Conservation (phyloP, 2,329 filamentous ascomycete species). For the Pyricularia pennisetigena region DNA sequence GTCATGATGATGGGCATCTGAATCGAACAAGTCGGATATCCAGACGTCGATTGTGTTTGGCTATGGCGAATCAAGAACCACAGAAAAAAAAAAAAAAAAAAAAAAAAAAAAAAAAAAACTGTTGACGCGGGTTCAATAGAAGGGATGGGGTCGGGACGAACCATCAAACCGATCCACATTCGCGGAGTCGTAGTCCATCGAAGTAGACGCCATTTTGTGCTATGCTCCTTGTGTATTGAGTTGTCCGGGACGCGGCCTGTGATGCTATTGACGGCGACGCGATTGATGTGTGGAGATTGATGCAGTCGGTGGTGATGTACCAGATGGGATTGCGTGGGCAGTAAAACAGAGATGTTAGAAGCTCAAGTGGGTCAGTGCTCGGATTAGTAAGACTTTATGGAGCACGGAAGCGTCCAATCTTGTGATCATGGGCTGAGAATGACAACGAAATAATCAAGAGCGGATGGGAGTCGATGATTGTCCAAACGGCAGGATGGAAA, state of each 20-base stretch:
- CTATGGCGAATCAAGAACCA: background rate
- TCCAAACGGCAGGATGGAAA: background rate
- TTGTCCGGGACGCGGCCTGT: background rate
- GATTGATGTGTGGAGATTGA: constrained; percentile 2
- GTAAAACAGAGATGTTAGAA: background rate
- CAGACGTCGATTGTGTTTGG: background rate
- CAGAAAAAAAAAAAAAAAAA: background rate
- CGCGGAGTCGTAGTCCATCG: constrained; percentile 62
- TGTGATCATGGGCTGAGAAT: background rate
- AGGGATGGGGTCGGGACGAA: constrained; percentile 22
- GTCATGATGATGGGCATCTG: constrained; percentile 7
- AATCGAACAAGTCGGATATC: background rate
- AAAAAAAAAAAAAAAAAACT: background rate
- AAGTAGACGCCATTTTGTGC: constrained; percentile 46
- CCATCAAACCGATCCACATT: constrained; percentile 59
- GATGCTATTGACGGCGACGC: background rate
- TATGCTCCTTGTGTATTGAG: background rate
- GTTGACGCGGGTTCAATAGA: constrained; percentile 1
- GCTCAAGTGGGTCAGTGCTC: background rate
- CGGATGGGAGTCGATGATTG: background rate
- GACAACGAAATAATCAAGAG: background rate
- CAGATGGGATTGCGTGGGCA: background rate
- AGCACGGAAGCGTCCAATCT: background rate
- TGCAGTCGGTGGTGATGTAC: background rate
- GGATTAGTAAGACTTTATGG: background rate